A percentile compares a stretch with the other conserved stretches of the same genome.
These are phyloP conservation scores for Parasitella parasitica DNA, from an alignment of 371 early-diverging fungal species.

Conservation along the genomic window DNA sequence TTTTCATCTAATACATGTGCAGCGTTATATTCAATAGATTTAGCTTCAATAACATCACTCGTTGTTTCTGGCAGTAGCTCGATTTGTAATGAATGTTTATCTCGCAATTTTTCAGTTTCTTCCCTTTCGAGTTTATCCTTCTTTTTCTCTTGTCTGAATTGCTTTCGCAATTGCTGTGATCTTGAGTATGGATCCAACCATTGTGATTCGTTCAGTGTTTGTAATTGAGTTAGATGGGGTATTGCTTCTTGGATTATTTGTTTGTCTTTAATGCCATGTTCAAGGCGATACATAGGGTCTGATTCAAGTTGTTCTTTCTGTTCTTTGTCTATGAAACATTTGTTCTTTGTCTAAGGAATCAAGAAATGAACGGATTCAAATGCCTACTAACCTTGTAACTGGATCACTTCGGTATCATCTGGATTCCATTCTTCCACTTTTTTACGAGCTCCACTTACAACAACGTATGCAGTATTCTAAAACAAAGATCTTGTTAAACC, in stretches of 20 bases:
- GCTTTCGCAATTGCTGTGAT: constrained; percentile 71
- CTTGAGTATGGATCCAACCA: constrained; percentile 80
- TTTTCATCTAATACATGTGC: constrained; percentile 32
- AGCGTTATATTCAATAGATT: constrained; percentile 36
- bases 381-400: constrained; percentile 38
- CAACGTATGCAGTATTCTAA: constrained; percentile 78
- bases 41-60: constrained; percentile 42
- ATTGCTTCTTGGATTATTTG: constrained; percentile 48
- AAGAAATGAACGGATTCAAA: background rate
- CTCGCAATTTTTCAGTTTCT: constrained; percentile 52
- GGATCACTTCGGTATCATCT: constrained; percentile 70
- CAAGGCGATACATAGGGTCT: constrained; percentile 73
- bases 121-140: constrained; percentile 41
- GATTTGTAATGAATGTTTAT: constrained; percentile 60
- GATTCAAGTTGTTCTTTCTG: constrained; percentile 53
- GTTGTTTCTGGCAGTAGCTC: constrained; percentile 54
- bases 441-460: constrained; percentile 74
- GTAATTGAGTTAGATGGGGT: constrained; percentile 62
- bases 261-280: constrained; percentile 62
- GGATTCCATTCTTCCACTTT: constrained; percentile 77
- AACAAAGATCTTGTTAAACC: background rate
- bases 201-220: constrained; percentile 55
- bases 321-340: constrained; percentile 47
- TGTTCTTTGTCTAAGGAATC: background rate
- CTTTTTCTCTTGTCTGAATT: constrained; percentile 73